Conservation (phyloP, 2,329 filamentous ascomycete species). For the Fonsecaea monophora region DNA sequence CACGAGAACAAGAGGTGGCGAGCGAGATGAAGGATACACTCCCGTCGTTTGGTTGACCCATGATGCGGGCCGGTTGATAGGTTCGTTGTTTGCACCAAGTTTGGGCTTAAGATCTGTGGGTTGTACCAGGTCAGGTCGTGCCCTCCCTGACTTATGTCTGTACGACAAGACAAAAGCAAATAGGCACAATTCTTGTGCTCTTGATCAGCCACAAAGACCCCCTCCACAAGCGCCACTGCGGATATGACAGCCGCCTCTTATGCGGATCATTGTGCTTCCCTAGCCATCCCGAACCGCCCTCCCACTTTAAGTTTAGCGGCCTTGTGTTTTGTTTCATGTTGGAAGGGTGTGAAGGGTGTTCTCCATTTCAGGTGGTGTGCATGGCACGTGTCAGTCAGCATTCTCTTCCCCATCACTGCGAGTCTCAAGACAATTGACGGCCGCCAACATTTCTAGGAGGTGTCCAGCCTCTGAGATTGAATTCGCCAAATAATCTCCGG, state of each 20-base stretch:
- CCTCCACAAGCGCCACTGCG: conserved; percentile 11
- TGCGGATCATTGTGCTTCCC: background rate
- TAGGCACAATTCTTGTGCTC: background rate
- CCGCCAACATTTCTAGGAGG: background rate
- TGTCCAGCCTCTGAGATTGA: background rate
- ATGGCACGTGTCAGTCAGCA: background rate
- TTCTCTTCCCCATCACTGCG: background rate
- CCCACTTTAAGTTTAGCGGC: background rate
- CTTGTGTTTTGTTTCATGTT: background rate
- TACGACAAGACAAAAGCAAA: background rate
- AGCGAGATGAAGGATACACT: background rate
- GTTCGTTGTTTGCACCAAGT: background rate
- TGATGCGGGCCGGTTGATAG: background rate
- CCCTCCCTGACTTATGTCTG: background rate
- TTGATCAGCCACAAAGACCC: conserved; percentile 2
- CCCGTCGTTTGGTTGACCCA: background rate
- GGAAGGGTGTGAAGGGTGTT: background rate
- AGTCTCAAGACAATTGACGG: background rate
- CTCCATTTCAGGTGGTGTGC: background rate
- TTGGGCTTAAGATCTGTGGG: too few species aligned
- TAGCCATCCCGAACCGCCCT: background rate
- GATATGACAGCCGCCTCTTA: conserved; percentile 15
- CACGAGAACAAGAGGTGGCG: background rate
- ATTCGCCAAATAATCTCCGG: background rate
- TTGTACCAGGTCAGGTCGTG: background rate